Evolutionary conservation across 2,329 filamentous ascomycete genomes (phyloP), one percentile per base, ranked within the genome.

Genomic region (Colletotrichum simmondsii): DNA sequence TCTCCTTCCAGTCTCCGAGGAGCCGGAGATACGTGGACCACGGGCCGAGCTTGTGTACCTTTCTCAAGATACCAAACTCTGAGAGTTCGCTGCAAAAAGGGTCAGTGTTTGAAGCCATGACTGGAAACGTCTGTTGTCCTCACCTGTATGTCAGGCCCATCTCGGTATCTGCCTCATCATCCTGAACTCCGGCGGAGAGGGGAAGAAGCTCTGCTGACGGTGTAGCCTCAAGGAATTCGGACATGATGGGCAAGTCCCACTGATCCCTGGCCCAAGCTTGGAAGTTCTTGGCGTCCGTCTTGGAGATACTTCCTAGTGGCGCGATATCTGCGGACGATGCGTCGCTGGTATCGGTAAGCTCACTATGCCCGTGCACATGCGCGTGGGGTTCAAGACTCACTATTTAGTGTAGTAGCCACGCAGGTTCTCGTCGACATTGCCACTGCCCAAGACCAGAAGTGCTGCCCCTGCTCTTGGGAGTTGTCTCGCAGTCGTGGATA

Each of bases 241-340:
- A 80, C 42, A 93, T 83, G 62, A 93, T 90, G 0, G 91, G 91
- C 2, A 94, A 83, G 6, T 86, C 80, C 81, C 92, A 93, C 26
- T 85, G 83, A 24, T 82, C 82, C 24, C 84, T 79, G 2, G 89
- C 87, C 85, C 89, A 93, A 46, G 80, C 81, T 74, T 93, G 91
- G 81, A 94, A 93, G 19, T 84, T 80, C 77, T 90, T 92, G 2
- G 93, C 85, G 75, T 94, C 92, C 2, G 87, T 89, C 79, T 94
- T 94, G 42, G 75, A 82, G 30, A 85, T 86, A 19, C 83, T 84
- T 26, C 87, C 89, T 37, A 90, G 87, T 2, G 89, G 89, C 63
- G 90, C 87, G 77, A 92, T 83, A 75, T 90, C 88, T 2, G 85
- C 88, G 8, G 84, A 87, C 7, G 82, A 85, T 66, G 84, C 85